These are phyloP conservation scores for Botryotinia narcissicola DNA, from an alignment of 2,329 filamentous ascomycete species.

Conservation along the genomic window DNA sequence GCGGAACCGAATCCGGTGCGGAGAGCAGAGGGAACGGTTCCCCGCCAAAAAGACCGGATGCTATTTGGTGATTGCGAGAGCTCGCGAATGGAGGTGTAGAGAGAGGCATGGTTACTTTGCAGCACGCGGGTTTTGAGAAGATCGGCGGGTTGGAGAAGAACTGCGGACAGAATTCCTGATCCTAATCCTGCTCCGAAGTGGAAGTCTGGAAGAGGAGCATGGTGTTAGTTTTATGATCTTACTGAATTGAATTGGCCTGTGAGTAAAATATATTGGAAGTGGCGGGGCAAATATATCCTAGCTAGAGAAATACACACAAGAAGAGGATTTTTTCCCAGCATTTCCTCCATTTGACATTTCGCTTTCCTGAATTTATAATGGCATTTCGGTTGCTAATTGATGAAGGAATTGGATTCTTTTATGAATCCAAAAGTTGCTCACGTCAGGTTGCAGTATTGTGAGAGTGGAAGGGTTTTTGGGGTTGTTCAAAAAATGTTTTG, in stretches of 20 bases:
- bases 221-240: neutral
- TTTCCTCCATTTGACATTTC: constrained; percentile 52
- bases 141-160: constrained; percentile 91
- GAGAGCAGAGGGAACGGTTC: constrained; percentile 87
- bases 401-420: constrained; percentile 7
- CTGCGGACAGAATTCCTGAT: constrained; percentile 83
- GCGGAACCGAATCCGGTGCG: constrained; percentile 91
- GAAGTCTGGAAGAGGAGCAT: constrained; percentile 52
- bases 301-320: constrained; percentile 41
- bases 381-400: constrained; percentile 25
- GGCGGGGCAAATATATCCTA: neutral
- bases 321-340: constrained; percentile 49
- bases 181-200: constrained; percentile 87
- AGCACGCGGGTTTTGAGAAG: constrained; percentile 95
- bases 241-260: neutral
- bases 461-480: neutral
- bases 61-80: constrained; percentile 64
- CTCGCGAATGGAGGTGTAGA: constrained; percentile 65
- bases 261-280: neutral
- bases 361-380: constrained; percentile 25
- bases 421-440: constrained; percentile 5
- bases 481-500: constrained; percentile 3
- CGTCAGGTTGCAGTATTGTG: constrained; percentile 9
- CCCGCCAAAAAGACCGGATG: constrained; percentile 80
- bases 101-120: constrained; percentile 71